These are phyloP conservation scores for Chlamydomonas incerta DNA, from an alignment of 139 green algal species.

Conservation along the genomic window DNA sequence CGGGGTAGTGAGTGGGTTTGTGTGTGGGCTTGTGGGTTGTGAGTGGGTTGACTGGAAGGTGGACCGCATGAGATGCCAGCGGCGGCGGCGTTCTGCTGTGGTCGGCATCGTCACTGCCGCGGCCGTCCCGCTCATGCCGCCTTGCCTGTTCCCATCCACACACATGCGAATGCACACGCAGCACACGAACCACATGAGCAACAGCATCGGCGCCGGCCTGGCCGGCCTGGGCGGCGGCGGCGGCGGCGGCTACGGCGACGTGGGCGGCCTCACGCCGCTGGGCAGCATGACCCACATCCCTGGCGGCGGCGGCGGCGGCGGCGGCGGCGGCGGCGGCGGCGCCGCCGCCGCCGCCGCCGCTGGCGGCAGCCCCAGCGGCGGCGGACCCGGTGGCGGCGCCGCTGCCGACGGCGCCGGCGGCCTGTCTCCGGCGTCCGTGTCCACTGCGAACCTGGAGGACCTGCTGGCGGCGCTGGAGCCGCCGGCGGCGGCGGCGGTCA, in stretches of 20 bases:
- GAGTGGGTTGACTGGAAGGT: no score
- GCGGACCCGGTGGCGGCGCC: not conserved
- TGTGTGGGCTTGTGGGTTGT: no score
- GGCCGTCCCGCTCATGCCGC: no score
- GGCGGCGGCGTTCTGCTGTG: no score
- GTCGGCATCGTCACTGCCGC: no score
- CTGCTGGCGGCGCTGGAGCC: conserved; percentile 2
- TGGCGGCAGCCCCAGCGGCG: not conserved
- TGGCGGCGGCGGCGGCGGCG: not conserved
- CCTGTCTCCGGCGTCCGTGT: conserved; percentile 22
- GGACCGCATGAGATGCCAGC: no score
- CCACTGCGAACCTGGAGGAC: conserved; percentile 25
- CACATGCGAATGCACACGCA: no score
- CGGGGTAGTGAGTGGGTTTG: no score
- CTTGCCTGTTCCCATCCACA: no score
- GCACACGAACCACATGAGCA: no score
- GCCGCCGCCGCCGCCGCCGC: not conserved
- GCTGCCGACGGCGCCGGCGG: not conserved
- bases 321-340: not conserved
- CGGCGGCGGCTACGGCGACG: not conserved
- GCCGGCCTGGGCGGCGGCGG: not conserved
- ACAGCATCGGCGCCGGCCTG: conserved; percentile 18
- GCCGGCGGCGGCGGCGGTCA: conserved; percentile 14
- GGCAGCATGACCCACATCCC: not conserved
- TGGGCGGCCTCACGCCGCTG: conserved; percentile 21